Base-by-base conservation (phyloP, 2,329 filamentous ascomycete species). In the Pleurostoma richardsiae region DNA sequence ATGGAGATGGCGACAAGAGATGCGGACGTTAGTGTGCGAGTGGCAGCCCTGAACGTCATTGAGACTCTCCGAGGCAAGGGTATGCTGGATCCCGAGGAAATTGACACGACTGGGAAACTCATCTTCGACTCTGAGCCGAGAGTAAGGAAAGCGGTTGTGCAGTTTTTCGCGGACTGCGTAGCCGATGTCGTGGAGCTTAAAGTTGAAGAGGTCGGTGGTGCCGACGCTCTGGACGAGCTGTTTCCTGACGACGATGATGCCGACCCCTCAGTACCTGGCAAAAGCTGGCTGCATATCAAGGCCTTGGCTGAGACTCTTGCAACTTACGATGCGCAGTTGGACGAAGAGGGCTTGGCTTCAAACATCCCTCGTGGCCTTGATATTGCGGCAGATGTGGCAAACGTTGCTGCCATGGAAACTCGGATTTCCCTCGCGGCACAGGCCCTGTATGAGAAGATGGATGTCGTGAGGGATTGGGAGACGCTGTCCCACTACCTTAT, bases 1-100 rank as follows among this genome's bases (percentile, higher is more conserved):
- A 86, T 97, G 29, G 94, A 99, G 68, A 96, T 99, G 73, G 91
- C 91, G 1, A 89, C 86, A 5, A 81, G 83, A 51, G 94, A 99
- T 64, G 80, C 86, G 0, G 94, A 99, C 56, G 72, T 86, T 10
- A 79, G 77, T 44, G 90, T 97, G 30, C 84, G 94, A 33, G 86
- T 90, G 6, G 78, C 83, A 5, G 86, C 89, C 6, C 86, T 99
- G 42, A 82, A 88, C 45, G 78, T 96, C 39, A 82, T 96, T 19
- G 88, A 95, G 54, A 77, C 85, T 28, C 77, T 99, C 47, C 84
- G 92, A 46, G 83, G 90, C 52, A 86, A 85, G 5, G 92, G 90
- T 28, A 81, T 96, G 65, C 77, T 99, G 2, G 91, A 97, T 56
- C 91, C 92, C 0, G 82, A 88, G 55, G 94, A 99, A 63, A 86